A percentile compares a stretch with the other conserved stretches of the same genome.
These are phyloP conservation scores for Senna tora DNA, from an alignment of 306 rosid genomes.

Conservation along the genomic window DNA sequence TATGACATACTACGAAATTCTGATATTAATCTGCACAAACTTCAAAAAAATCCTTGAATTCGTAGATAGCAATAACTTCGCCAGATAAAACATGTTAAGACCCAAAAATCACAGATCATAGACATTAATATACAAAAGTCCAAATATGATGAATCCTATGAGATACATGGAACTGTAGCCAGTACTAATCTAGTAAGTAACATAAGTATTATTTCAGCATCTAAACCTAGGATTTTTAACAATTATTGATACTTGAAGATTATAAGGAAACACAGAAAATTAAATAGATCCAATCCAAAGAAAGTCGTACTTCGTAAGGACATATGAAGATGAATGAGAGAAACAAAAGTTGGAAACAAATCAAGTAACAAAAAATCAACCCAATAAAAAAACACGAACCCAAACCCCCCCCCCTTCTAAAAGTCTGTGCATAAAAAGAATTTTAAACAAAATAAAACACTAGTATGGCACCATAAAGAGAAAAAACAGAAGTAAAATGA, in stretches of 20 bases:
- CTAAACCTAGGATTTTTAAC: not conserved
- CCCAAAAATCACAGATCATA: not conserved
- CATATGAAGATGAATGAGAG: not conserved
- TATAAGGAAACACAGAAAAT: not conserved
- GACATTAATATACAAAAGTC: not conserved
- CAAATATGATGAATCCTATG: conserved; percentile 15
- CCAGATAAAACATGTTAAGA: not conserved
- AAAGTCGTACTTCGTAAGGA: not conserved
- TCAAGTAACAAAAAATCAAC: not conserved
- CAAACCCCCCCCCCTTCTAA: not conserved
- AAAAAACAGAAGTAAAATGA: not conserved
- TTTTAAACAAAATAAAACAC: not conserved
- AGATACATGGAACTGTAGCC: not conserved
- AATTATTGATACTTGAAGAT: not conserved
- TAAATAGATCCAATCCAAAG: conserved; percentile 2
- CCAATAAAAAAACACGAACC: not conserved
- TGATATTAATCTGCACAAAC: not conserved
- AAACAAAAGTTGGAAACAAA: not conserved
- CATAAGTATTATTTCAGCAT: not conserved
- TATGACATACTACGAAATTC: not conserved
- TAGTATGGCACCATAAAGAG: not conserved
- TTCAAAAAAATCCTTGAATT: not conserved
- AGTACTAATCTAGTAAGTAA: not conserved
- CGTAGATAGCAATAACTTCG: not conserved
- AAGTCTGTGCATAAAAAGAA: not conserved